Conservation (phyloP, 768 basidiomycete genomes). For the Boletus tylopilopsis region DNA sequence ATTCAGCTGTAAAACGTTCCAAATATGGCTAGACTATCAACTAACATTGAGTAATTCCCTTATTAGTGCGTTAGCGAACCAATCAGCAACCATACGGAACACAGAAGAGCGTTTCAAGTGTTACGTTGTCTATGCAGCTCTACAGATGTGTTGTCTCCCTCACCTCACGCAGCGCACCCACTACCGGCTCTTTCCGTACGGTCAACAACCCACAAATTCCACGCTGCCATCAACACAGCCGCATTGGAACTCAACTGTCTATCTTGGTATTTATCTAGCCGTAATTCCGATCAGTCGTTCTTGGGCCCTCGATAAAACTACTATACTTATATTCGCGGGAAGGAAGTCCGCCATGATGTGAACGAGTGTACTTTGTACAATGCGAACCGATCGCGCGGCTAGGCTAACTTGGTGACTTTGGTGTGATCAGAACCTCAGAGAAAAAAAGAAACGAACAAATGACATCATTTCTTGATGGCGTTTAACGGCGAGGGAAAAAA, state of each 20-base stretch:
- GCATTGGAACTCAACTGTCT: slow-evolving; percentile 1
- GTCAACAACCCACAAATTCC: neutral
- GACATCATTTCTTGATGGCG: neutral
- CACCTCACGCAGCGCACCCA: neutral
- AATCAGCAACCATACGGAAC: too few relatives aligned
- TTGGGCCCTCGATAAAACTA: slow-evolving; percentile 6
- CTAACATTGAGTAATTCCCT: too few relatives aligned
- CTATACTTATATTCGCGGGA: slow-evolving; percentile 22
- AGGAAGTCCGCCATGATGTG: neutral
- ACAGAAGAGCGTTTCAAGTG: too few relatives aligned
- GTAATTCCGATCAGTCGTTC: slow-evolving; percentile 11
- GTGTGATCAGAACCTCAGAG: neutral
- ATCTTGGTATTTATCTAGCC: slow-evolving; percentile 17
- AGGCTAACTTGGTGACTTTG: slow-evolving; percentile 5
- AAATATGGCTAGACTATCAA: too few relatives aligned
- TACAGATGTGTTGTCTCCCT: neutral
- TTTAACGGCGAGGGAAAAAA: slow-evolving; percentile 10
- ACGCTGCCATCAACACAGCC: slow-evolving; percentile 13
- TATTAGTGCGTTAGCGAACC: too few relatives aligned
- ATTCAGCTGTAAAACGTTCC: too few relatives aligned
- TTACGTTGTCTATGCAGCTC: too few relatives aligned
- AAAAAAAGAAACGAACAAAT: neutral
- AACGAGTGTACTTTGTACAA: neutral
- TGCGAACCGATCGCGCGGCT: neutral
- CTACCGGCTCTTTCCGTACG: slow-evolving; percentile 5